Evolutionary conservation across 495 filamentous ascomycete species (phyloP), one percentile per base, ranked within the genome.

Genomic region (Podospora appendiculata): DNA sequence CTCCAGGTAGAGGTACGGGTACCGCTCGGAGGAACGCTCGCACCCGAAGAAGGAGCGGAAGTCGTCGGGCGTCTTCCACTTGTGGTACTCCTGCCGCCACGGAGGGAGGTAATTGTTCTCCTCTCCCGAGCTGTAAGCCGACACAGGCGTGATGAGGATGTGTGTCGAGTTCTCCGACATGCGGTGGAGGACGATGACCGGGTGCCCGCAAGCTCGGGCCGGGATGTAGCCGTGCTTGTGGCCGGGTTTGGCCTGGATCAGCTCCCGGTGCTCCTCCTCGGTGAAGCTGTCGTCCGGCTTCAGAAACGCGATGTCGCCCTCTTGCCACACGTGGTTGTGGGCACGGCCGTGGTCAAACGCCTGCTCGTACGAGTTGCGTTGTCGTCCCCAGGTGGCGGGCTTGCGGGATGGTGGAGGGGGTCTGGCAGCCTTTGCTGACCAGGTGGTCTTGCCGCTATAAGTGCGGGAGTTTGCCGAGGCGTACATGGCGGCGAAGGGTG

Each of bases 21-120:
- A 39, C 41, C 41, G 10, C 13, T 16, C 0, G 12, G 0, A 5
- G n/a, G 51, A 48, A 9, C 18, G 48, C 3, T 47, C 52, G 7
- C 57, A 63, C 13, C 62, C 64, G 2, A n/a, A 4, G 34, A 70
- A 69, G 25, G 64, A 60, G 1, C 62, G 62, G 43, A 70, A 70
- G n/a, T 18, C 45, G 8, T 45, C 1, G 7, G 16, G 47, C 1
- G 19, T 14, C 46, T 68, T 58, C 6, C 14, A n/a, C 12, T 7
- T 4, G 57, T 70, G 66, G 36, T 0, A 10, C 0, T 0, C 0
- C 39, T 67, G 62, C 14, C 55, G 12, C 68, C 68, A 70, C 5
- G 68, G 68, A 7, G 68, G 53, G 0, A 55, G 60, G 44, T 52
- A 60, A 6, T 49, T 13, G 14, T 67, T 66, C 0, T 43, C 10